These are phyloP conservation scores for Candida verbasci DNA, from an alignment of 805 yeast species.

Conservation along the genomic window DNA sequence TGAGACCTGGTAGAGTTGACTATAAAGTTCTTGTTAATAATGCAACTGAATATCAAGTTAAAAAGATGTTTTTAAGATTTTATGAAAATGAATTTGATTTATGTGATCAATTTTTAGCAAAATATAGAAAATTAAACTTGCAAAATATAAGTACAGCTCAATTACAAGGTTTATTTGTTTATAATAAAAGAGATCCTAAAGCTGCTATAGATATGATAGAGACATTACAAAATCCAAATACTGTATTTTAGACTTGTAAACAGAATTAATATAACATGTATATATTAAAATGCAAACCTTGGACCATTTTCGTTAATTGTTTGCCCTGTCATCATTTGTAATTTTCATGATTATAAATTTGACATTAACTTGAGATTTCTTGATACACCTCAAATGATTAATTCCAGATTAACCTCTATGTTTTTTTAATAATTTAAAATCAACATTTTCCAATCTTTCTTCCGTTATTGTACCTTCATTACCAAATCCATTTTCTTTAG, in stretches of 20 bases:
- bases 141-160: slow-evolving; percentile 80
- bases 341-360: no score
- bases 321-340: not conserved
- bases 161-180: slow-evolving; percentile 91
- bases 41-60: slow-evolving; percentile 79
- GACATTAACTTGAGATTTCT: no score
- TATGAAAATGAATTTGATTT: slow-evolving; percentile 58
- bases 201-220: slow-evolving; percentile 67
- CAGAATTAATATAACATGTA: slow-evolving; percentile 2
- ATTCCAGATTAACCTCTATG: slow-evolving; percentile 38
- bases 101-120: slow-evolving; percentile 49
- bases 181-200: slow-evolving; percentile 78
- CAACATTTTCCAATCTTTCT: slow-evolving; percentile 35
- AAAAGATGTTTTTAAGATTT: slow-evolving; percentile 81
- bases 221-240: slow-evolving; percentile 31
- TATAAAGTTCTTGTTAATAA: slow-evolving; percentile 76
- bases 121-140: slow-evolving; percentile 43
- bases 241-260: slow-evolving; percentile 12
- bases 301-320: not conserved
- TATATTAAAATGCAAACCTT: not conserved
- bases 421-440: slow-evolving; percentile 24
- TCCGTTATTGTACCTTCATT: slow-evolving; percentile 29
- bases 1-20: slow-evolving; percentile 95
- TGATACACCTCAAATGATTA: no score
- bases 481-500: slow-evolving; percentile 29